These are phyloP conservation scores for Amesomyces nigricolor DNA, from an alignment of 2,329 filamentous ascomycete genomes.

Conservation along the genomic window DNA sequence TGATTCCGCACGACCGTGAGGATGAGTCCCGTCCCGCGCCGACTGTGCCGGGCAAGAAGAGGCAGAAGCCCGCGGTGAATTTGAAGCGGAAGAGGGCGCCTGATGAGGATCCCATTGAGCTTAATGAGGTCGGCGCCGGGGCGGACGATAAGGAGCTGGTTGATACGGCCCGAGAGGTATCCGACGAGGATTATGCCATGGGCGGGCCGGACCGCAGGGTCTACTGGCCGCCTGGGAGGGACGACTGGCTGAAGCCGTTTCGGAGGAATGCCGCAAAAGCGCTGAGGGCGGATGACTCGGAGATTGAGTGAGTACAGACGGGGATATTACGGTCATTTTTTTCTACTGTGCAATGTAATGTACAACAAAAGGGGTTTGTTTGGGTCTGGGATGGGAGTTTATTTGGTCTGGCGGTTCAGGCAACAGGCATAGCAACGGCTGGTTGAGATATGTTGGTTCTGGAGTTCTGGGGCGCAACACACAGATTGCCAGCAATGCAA, in stretches of 20 bases:
- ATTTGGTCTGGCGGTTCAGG: too few relatives aligned
- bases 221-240: conserved; percentile 86
- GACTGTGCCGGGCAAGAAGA: conserved; percentile 33
- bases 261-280: conserved; percentile 61
- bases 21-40: conserved; percentile 63
- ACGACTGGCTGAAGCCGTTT: conserved; percentile 79
- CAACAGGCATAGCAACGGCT: too few relatives aligned
- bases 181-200: conserved; percentile 72
- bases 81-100: conserved; percentile 34
- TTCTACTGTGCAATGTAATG: too few relatives aligned
- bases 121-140: conserved; percentile 27
- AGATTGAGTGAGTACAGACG: neutral
- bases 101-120: conserved; percentile 31
- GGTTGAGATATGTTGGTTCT: neutral
- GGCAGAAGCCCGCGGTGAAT: conserved; percentile 34
- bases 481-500: too few relatives aligned
- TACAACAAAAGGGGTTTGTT: too few relatives aligned
- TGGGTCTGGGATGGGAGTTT: too few relatives aligned
- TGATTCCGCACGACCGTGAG: conserved; percentile 68
- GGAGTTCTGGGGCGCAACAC: too few relatives aligned
- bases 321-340: too few relatives aligned
- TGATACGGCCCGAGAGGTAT: conserved; percentile 38
- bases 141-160: conserved; percentile 25
- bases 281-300: neutral
- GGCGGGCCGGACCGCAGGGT: conserved; percentile 76